Conservation (phyloP, 1,284 basidiomycete genomes). For the Chiua sp. region DNA sequence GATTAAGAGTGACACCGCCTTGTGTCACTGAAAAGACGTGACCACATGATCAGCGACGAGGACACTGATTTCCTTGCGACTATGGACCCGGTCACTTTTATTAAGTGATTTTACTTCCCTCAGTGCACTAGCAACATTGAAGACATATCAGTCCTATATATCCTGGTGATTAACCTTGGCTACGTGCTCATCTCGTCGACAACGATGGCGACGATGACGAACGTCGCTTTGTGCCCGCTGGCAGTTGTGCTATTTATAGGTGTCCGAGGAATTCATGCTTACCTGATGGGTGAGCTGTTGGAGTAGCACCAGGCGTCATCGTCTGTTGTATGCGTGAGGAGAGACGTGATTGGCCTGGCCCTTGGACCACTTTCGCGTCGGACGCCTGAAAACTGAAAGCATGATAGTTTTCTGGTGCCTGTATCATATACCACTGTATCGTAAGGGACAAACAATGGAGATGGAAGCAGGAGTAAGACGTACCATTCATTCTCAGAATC, state of each 20-base stretch:
- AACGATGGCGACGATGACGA: constrained; percentile 7
- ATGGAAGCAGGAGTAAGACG: background rate
- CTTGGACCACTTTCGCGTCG: constrained; percentile 20
- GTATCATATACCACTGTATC: background rate
- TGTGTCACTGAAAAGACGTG: no score
- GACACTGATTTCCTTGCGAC: no score
- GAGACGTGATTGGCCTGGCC: constrained; percentile 15
- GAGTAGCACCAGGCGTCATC: no score
- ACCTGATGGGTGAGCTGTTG: no score
- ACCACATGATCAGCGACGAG: no score
- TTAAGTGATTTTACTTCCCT: no score
- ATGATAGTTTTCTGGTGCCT: constrained; percentile 39
- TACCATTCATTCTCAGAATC: constrained; percentile 26
- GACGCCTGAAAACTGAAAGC: constrained; percentile 34
- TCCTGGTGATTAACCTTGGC: background rate
- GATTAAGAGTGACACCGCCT: no score
- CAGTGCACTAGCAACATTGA: no score
- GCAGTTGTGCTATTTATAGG: no score
- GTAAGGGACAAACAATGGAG: background rate
- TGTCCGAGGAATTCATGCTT: no score
- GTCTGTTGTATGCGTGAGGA: constrained; percentile 11
- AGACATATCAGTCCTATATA: background rate
- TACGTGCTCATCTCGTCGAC: constrained; percentile 13
- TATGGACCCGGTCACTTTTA: no score
- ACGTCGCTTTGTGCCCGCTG: background rate